Base-by-base conservation (phyloP, 495 filamentous ascomycete genomes). In the Melanomma pulvis-pyrius region DNA sequence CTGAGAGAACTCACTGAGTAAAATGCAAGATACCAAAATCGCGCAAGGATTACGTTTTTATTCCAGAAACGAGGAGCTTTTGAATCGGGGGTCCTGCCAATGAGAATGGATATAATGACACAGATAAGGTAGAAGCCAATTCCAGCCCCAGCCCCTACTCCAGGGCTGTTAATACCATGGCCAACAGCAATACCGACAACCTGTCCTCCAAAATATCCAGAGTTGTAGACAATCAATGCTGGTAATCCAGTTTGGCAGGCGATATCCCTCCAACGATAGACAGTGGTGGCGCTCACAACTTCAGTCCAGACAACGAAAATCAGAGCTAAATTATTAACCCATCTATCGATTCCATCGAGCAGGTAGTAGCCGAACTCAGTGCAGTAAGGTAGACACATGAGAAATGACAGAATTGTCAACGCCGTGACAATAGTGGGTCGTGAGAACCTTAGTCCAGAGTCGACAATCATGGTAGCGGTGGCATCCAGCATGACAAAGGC, bases 171-270 rank as follows among this genome's bases (percentile, higher is more conserved):
- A 28, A 76, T 60, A 8, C 57, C 70, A 34, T 80, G 77, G 17
- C 72, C 74, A 19, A 79, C 59, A 1, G 67, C 63, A 17, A 79
- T 69, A 25, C 77, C 77, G 19, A 77, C 26, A 13, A 80, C 58
- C 59, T 77, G 75, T 6, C 71, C 76, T 19, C 71, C 72, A 12
- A 78, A 74, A 47, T 77, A 78, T n/a, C 73, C 76, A 9, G 71
- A 32, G 56, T 79, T 80, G 61, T 63, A 63, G 29, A 54, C 24
- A 29, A 44, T 24, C 49, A 76, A 79, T 4, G 74, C 75, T 1
- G 65, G 61, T 5, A 65, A 39, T 0, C 77, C 77, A 1, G 72
- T 72, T 34, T 80, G 72, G 29, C 59, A 62, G 24, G 73, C 71
- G 19, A 79, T 72, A 48, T 79, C 77, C 8, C 55, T 13, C 41